These are phyloP conservation scores for Aschersonia sp. DNA, from an alignment of 2,329 filamentous ascomycete species.

Conservation along the genomic window DNA sequence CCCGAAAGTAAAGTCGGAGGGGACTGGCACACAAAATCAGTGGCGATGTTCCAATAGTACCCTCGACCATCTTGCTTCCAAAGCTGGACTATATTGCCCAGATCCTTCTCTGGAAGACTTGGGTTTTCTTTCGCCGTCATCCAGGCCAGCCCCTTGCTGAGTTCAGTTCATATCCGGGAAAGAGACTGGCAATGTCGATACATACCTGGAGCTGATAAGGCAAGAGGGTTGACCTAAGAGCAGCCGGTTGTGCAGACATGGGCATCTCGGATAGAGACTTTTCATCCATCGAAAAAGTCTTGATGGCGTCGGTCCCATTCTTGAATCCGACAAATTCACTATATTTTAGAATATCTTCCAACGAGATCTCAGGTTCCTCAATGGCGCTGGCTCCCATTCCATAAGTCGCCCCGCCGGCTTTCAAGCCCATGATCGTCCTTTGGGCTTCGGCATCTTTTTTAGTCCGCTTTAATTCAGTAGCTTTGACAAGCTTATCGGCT, in stretches of 20 bases:
- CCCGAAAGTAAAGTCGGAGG: constrained; percentile 57
- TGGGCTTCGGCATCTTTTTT: constrained; percentile 36
- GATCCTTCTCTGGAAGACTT: constrained; percentile 40
- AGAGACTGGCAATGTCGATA: background rate
- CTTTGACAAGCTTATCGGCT: constrained; percentile 46
- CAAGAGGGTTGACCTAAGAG: constrained; percentile 52
- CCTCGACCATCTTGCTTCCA: constrained; percentile 47
- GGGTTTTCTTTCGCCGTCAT: constrained; percentile 64
- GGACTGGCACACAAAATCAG: constrained; percentile 42
- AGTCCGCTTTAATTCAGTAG: constrained; percentile 39
- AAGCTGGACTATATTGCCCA: constrained; percentile 52
- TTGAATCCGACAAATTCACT: constrained; percentile 56
- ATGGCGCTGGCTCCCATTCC: constrained; percentile 16
- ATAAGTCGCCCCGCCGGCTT: constrained; percentile 21
- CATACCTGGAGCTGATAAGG: constrained; percentile 59
- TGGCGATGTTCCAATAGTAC: constrained; percentile 45
- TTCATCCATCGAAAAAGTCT: constrained; percentile 59
- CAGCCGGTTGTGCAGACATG: constrained; percentile 51
- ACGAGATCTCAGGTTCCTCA: constrained; percentile 24
- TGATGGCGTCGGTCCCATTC: constrained; percentile 47
- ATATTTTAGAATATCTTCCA: constrained; percentile 49
- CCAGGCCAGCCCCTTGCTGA: constrained; percentile 58
- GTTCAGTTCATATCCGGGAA: background rate
- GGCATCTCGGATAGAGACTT: constrained; percentile 56
- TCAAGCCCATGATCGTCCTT: constrained; percentile 27